Base-by-base conservation (phyloP, 345 rosid species). In the Acer negundo region DNA sequence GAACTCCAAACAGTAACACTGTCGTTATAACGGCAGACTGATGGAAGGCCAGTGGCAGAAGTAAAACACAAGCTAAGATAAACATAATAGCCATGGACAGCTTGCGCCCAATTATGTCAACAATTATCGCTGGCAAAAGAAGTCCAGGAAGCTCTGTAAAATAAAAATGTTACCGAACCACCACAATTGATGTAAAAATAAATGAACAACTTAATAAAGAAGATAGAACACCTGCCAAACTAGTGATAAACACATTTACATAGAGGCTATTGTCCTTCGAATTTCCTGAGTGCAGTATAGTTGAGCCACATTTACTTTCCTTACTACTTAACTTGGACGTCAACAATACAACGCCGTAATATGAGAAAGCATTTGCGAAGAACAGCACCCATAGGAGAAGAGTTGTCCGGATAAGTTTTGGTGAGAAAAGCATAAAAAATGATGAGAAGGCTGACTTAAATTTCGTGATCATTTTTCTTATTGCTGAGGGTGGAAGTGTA, bases 331-430 rank as follows among this genome's bases (percentile, higher is more conserved):
- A 77, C 83, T 91, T 84, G 24, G 91, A 86, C 26, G 93, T 89
- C 76, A 91, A 83, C 81, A 91, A 77, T 59, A 91, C 87, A n/a
- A 91, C 70, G 40, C 95, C 95, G 56, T 91, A 87, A 58, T 91
- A 91, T 2, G 91, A 78, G 80, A 89, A 91, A 15, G 90, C 81
- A 79, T 84, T 88, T 24, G 88, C 93, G 66, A 89, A 85, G 77
- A 80, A 91, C 4, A 89, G 78, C 38, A 77, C 51, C 95, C 93
- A 91, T 56, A 86, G 79, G 24, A 87, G 90, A 42, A 81, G 28
- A 24, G 93, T 91, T 67, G 91, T 81, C 77, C 80, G 77, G 46
- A 77, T 59, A 59, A 91, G 78, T 55, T 72, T 79, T 35, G 90
- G 62, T 6, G 95, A 91, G 74, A 91, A 84, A 55, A 91, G 93